Conservation (phyloP, 2,329 filamentous ascomycete species). For the Elsinoe batatas region DNA sequence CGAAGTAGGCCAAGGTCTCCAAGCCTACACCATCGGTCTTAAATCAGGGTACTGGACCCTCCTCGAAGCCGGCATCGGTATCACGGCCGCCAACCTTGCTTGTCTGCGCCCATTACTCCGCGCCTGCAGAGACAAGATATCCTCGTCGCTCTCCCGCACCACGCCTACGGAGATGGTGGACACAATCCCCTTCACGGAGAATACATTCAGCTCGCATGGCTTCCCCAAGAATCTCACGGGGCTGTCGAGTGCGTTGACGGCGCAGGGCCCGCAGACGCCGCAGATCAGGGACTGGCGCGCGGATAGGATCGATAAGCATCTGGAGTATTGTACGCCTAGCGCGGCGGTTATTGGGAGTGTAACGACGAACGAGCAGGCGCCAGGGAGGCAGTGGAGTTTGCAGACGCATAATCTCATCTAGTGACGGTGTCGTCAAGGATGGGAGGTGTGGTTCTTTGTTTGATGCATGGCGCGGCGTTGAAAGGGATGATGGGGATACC, state of each 20-base stretch:
- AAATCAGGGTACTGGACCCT: constrained; percentile 23
- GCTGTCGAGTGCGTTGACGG: background rate
- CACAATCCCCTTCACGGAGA: background rate
- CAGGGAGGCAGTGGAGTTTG: background rate
- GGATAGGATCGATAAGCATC: background rate
- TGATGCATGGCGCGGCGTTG: background rate
- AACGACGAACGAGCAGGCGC: background rate
- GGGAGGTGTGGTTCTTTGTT: background rate
- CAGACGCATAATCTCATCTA: constrained; percentile 7
- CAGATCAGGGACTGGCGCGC: constrained; percentile 3
- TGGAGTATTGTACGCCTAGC: constrained; percentile 1
- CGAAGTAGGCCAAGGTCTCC: constrained; percentile 17
- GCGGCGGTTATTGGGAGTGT: constrained; percentile 4
- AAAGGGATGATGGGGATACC: background rate
- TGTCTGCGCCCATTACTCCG: constrained; percentile 27
- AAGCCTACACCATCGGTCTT: constrained; percentile 20
- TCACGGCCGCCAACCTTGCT: constrained; percentile 25
- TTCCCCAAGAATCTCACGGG: constrained; percentile 3
- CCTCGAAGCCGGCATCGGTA: constrained; percentile 28
- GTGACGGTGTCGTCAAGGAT: background rate
- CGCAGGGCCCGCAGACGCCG: background rate
- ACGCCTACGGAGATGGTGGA: background rate
- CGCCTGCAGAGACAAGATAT: background rate
- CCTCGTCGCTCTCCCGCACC: background rate
- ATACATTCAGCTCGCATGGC: background rate